Base-by-base conservation (phyloP, 2,329 filamentous ascomycete genomes). In the Colletotrichum musicola region DNA sequence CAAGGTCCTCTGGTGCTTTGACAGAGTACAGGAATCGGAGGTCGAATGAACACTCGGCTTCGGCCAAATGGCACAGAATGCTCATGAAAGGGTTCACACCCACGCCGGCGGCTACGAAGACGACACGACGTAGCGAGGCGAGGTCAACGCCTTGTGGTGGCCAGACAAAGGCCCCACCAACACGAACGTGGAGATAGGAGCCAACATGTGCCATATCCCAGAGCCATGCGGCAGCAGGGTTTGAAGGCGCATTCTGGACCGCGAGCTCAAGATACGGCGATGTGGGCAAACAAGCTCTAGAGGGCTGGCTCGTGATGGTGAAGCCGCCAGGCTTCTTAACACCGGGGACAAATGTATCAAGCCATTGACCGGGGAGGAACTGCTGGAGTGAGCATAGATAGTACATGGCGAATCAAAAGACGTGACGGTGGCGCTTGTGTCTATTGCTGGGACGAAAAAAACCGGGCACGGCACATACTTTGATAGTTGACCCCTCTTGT, bases 311-410 rank as follows among this genome's bases (percentile, higher is more conserved):
- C 6, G 93, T 95, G 71, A 97, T 92, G 49, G 94, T 97, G 83
- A 97, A 97, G 66, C 94, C 94, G 40, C 94, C 94, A 4, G 93
- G 90, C 76, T 91, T 89, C 50, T 85, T 74, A 51, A 93, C 81
- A 44, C 82, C 83, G 1, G 94, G 93, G 61, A 94, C 87, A 77
- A 92, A 91, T 6, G 94, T 90, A 77, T 97, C 94, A 64, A 97
- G 86, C 93, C 94, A 97, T 83, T 97, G 94, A 62, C 94, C 94
- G 5, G 94, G 89, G 6, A 90, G 84, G 80, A 96, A 97, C 85
- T 92, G 78, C 50, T 76, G 68, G 75, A 70, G 64, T 71, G 62
- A 70, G 27, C 61, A 38, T 13, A 22, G 16, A 16, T 59, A 16
- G 7, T 25, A 49, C 46, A 42, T 16, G 5, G 16, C 5, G 16